phyloP scores from a whole-genome alignment of 495 filamentous ascomycete genomes.

The Penicillium daleae region DNA sequence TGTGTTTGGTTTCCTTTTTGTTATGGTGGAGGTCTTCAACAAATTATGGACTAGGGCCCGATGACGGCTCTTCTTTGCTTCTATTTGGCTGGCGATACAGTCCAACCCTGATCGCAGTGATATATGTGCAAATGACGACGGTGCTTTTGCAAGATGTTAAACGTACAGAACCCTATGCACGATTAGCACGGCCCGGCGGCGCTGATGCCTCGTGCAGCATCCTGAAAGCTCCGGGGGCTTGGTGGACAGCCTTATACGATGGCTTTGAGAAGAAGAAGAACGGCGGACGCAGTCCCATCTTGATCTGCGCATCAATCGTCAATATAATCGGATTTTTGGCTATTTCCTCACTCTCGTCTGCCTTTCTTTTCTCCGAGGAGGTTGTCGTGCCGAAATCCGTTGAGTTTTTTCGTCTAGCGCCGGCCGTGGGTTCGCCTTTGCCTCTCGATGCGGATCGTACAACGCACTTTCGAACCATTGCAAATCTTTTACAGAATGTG shows the following conservation, averaged over 20 bases:
- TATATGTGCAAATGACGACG: conserved; percentile 34
- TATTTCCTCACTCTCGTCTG: conserved; percentile 40
- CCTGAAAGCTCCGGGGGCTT: conserved; percentile 25
- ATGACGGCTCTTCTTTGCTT: conserved; percentile 32
- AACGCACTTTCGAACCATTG: conserved; percentile 38
- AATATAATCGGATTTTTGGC: conserved; percentile 40
- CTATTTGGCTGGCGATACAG: conserved; percentile 39
- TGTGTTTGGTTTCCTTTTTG: conserved; percentile 20
- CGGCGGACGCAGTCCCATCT: conserved; percentile 28
- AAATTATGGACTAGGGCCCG: conserved; percentile 33
- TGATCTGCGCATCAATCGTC: conserved; percentile 32
- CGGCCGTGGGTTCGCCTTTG: conserved; percentile 20
- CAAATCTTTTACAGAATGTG: conserved; percentile 37
- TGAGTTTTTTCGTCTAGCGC: conserved; percentile 26
- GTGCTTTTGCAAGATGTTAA: conserved; percentile 36
- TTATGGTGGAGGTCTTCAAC: conserved; percentile 26
- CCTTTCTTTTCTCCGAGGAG: conserved; percentile 31
- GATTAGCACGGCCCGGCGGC: conserved; percentile 33
- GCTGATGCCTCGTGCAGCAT: conserved; percentile 29
- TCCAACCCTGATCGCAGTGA: conserved; percentile 38
- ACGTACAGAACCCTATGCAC: conserved; percentile 40
- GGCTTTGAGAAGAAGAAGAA: conserved; percentile 32
- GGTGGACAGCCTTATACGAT: conserved; percentile 33
- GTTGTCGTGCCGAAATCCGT: conserved; percentile 22
- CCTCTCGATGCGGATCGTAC: conserved; percentile 23